Conservation (phyloP, 768 basidiomycete genomes). For the Pleurotus pulmonarius region DNA sequence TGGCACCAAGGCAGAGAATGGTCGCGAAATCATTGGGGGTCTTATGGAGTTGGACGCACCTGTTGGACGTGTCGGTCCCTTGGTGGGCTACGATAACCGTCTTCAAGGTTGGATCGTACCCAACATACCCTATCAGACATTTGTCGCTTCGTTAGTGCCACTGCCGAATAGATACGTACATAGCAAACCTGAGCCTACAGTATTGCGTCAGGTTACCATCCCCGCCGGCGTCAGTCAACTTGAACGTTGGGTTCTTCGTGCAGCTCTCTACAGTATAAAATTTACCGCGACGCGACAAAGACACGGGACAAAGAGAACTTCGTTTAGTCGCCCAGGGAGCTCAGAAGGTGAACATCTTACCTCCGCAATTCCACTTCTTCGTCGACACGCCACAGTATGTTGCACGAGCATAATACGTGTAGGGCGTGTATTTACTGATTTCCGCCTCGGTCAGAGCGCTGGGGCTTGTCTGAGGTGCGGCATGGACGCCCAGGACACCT, state of each 20-base stretch:
- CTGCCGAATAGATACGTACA: too few relatives aligned
- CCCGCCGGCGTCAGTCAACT: conserved; percentile 42
- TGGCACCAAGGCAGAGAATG: too few relatives aligned
- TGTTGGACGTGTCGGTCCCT: conserved; percentile 33
- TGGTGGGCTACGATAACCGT: conserved; percentile 41
- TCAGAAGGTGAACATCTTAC: neutral
- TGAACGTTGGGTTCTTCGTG: conserved; percentile 15
- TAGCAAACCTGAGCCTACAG: conserved; percentile 23
- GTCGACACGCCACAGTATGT: conserved; percentile 4
- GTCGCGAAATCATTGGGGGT: neutral
- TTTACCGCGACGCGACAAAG: neutral
- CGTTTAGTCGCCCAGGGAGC: too few relatives aligned
- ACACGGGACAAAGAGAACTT: neutral
- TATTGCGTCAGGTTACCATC: conserved; percentile 33
- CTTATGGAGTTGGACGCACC: conserved; percentile 19
- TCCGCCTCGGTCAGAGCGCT: too few relatives aligned
- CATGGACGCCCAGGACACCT: too few relatives aligned
- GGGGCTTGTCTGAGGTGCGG: too few relatives aligned
- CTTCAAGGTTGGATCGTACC: conserved; percentile 26
- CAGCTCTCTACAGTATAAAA: neutral
- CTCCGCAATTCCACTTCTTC: conserved; percentile 9
- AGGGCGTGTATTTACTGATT: neutral
- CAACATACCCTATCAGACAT: conserved; percentile 18
- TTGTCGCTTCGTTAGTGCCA: too few relatives aligned
- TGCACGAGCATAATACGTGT: conserved; percentile 6